These are phyloP conservation scores for Alternaria metachromatica DNA, from an alignment of 2,329 filamentous ascomycete genomes.

Conservation along the genomic window DNA sequence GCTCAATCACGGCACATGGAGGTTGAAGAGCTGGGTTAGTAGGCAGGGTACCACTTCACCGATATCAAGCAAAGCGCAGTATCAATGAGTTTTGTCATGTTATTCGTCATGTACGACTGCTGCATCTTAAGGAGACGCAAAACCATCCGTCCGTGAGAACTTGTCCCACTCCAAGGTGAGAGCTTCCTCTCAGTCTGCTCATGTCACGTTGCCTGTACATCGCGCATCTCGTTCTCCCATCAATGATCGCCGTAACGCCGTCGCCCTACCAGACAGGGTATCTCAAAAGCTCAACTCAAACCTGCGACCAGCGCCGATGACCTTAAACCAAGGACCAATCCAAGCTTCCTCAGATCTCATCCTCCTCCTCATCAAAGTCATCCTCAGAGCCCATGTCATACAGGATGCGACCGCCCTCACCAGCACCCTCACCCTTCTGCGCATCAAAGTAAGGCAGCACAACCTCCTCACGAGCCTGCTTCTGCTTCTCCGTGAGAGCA, in stretches of 20 bases:
- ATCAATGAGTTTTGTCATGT: not conserved
- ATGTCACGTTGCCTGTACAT: not conserved
- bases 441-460: slow-evolving; percentile 97
- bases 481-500: slow-evolving; percentile 88
- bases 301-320: not conserved
- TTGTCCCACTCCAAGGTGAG: not conserved
- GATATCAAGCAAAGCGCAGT: not conserved
- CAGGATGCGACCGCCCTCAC: slow-evolving; percentile 89
- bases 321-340: not conserved
- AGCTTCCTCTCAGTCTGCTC: not conserved
- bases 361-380: slow-evolving; percentile 95
- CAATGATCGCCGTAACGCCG: slow-evolving; percentile 4
- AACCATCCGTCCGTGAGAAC: not conserved
- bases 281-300: slow-evolving; percentile 1
- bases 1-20: not conserved
- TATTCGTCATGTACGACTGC: not conserved
- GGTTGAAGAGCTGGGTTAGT: not conserved
- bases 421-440: slow-evolving; percentile 72
- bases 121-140: not conserved
- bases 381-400: slow-evolving; percentile 98
- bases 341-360: slow-evolving; percentile 71
- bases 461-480: slow-evolving; percentile 83
- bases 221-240: not conserved
- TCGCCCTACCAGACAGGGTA: slow-evolving; percentile 19
- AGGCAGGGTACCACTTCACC: not conserved